Conservation (phyloP, 1,139 yeast species). For the Schwanniomyces etchellsii region DNA sequence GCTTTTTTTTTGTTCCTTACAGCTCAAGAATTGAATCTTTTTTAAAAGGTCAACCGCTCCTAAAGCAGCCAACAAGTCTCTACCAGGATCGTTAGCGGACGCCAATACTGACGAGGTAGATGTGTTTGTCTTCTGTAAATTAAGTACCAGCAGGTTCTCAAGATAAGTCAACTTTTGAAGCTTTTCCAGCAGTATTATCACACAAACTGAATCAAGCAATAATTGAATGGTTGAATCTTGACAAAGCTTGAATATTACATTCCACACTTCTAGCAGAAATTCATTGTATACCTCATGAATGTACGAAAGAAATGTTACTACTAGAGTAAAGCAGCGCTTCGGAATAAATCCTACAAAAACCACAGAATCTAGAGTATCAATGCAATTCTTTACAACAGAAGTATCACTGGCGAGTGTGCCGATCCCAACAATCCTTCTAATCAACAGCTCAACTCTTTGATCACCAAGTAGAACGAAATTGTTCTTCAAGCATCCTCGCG, state of each 20-base stretch:
- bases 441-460: background rate
- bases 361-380: background rate
- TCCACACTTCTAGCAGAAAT: background rate
- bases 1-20: constrained; percentile 10
- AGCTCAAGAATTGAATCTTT: constrained; percentile 13
- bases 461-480: background rate
- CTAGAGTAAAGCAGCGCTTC: background rate
- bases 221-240: background rate
- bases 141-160: constrained; percentile 8
- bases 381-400: background rate
- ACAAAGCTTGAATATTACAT: background rate
- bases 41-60: constrained; percentile 42
- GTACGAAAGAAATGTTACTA: background rate
- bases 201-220: background rate
- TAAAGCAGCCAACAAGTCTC: constrained; percentile 32
- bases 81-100: constrained; percentile 3
- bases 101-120: constrained; percentile 19
- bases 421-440: background rate
- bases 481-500: background rate
- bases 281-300: background rate
- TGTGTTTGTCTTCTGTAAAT: constrained; percentile 21
- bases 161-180: background rate
- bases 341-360: background rate
- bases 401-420: background rate
- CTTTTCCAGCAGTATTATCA: background rate